Conservation (phyloP, 1,139 yeast genomes). For the Meyerozyma athensensis region DNA sequence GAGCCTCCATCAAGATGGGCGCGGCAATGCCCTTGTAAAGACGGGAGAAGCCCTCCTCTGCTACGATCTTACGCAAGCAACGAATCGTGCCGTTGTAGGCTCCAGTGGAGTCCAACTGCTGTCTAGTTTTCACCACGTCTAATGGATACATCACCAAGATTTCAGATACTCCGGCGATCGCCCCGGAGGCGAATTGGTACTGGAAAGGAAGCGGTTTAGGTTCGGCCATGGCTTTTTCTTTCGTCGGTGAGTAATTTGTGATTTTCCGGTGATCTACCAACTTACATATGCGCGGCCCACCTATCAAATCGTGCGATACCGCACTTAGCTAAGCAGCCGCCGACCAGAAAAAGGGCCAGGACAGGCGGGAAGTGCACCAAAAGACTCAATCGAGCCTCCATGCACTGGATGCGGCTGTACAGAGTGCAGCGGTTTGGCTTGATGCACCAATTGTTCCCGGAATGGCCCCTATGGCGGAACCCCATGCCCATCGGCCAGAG, state of each 20-base stretch:
- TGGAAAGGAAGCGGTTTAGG: conserved; percentile 64
- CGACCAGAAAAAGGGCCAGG: not conserved
- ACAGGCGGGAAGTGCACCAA: not conserved
- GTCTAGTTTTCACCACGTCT: conserved; percentile 96
- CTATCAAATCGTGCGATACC: conserved; percentile 1
- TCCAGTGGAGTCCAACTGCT: conserved; percentile 73
- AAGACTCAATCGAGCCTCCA: not conserved
- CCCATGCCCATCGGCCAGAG: too few relatives aligned
- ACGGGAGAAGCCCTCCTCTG: conserved; percentile 78
- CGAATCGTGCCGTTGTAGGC: conserved; percentile 80
- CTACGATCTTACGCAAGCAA: conserved; percentile 76
- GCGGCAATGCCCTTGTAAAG: conserved; percentile 92
- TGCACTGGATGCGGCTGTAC: not conserved
- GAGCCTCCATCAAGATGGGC: conserved; percentile 99
- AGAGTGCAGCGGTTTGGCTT: too few relatives aligned
- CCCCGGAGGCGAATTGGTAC: conserved; percentile 92
- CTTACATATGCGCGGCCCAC: not conserved
- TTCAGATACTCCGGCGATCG: conserved; percentile 97
- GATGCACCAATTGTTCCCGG: too few relatives aligned
- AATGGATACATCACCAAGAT: conserved; percentile 96
- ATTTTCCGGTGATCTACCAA: too few relatives aligned
- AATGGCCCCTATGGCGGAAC: too few relatives aligned
- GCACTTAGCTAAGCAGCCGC: not conserved
- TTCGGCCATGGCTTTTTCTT: conserved; percentile 29
- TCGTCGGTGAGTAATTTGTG: not conserved